Conservation (phyloP, 345 rosid species). For the Draba incana region DNA sequence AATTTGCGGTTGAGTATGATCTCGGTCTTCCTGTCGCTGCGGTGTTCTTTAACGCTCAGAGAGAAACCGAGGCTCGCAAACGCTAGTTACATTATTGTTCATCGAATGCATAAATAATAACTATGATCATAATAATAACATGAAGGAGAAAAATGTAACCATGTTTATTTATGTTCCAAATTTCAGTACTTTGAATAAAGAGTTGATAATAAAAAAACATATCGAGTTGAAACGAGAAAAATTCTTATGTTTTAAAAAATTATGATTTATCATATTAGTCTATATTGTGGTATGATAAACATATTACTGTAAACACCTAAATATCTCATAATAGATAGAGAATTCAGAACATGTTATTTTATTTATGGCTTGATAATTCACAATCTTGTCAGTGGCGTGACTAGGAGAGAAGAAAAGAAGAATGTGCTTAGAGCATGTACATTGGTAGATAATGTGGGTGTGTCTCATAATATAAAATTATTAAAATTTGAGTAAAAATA, state of each 20-base stretch:
- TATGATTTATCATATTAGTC: background rate
- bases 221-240: background rate
- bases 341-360: no score
- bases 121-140: background rate
- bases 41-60: constrained; percentile 71
- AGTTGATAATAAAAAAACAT: no score
- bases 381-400: background rate
- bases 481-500: no score
- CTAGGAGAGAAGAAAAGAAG: no score
- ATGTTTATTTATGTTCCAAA: constrained; percentile 18
- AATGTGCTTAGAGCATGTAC: no score
- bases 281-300: background rate
- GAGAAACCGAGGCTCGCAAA: constrained; percentile 69
- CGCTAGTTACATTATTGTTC: constrained; percentile 42
- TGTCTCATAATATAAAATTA: no score
- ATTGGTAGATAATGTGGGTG: no score
- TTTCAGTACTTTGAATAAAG: constrained; percentile 28
- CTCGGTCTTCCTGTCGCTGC: constrained; percentile 78
- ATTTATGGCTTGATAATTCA: constrained; percentile 12
- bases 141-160: constrained; percentile 9
- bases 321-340: no score
- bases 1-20: constrained; percentile 54
- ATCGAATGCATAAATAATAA: background rate
- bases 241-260: background rate
- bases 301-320: no score